A percentile compares a stretch with the other conserved stretches of the same genome.
Evolutionary conservation across 345 rosid genomes (phyloP).

Genomic region (Acer campestre): DNA sequence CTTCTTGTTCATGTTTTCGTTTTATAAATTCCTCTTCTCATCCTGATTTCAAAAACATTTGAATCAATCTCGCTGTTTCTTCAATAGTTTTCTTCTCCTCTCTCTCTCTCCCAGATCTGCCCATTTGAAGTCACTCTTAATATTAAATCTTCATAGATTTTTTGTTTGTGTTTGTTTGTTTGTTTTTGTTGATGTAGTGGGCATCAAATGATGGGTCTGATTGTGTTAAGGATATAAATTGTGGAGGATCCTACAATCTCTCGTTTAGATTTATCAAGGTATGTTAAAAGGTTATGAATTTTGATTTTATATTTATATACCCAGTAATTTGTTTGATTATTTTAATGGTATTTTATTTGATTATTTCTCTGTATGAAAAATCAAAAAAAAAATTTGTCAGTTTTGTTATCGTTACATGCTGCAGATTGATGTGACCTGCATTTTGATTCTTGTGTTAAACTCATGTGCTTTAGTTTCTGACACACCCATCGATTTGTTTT

Average conservation of each 20-base stretch:
- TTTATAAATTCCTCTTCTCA: conserved; percentile 9
- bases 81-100: not conserved
- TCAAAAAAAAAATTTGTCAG: not conserved
- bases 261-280: conserved; percentile 31
- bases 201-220: conserved; percentile 23
- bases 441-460: not conserved
- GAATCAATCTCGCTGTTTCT: conserved; percentile 18
- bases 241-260: conserved; percentile 39
- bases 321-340: conserved; percentile 1
- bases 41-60: conserved; percentile 1
- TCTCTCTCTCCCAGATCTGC: conserved; percentile 29
- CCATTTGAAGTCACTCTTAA: conserved; percentile 13
- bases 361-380: not conserved
- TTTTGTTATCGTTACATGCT: not conserved
- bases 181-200: conserved; percentile 4
- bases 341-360: not conserved
- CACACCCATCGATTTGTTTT: conserved; percentile 5
- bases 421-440: conserved; percentile 29
- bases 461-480: not conserved
- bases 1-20: not conserved
- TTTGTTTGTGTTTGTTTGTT: not conserved
- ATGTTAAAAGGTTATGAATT: conserved; percentile 2
- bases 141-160: conserved; percentile 7
- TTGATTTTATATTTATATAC: not conserved
- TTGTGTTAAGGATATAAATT: conserved; percentile 15